Percentiles rank a stretch among this genome's conserved stretches.
phyloP scores from a whole-genome alignment of 345 rosid genomes.

The Clausena lansium region DNA sequence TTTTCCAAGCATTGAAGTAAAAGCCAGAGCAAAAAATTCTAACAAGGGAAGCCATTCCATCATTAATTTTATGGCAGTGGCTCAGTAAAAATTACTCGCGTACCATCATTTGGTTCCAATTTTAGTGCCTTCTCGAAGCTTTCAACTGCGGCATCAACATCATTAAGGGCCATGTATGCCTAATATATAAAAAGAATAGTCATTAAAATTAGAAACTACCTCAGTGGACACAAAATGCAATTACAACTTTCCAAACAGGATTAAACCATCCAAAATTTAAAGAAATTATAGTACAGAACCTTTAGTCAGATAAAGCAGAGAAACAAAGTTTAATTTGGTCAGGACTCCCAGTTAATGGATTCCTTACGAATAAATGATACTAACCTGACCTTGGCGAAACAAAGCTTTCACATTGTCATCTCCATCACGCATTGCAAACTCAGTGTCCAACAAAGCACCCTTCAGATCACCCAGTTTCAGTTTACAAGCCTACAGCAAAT shows the following conservation, averaged over 20 bases:
- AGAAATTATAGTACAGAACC: background rate
- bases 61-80: background rate
- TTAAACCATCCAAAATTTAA: background rate
- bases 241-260: background rate
- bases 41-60: background rate
- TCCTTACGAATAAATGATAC: slow-evolving; percentile 13
- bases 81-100: slow-evolving; percentile 17
- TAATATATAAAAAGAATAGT: slow-evolving; percentile 22
- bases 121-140: slow-evolving; percentile 84
- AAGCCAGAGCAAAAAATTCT: background rate
- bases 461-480: slow-evolving; percentile 77
- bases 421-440: slow-evolving; percentile 87
- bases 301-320: background rate
- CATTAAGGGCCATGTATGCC: slow-evolving; percentile 94
- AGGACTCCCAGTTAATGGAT: slow-evolving; percentile 4
- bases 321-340: background rate
- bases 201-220: background rate
- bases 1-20: background rate
- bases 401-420: slow-evolving; percentile 86
- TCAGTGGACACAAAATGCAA: background rate
- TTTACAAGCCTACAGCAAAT: slow-evolving; percentile 70
- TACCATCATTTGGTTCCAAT: slow-evolving; percentile 91
- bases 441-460: slow-evolving; percentile 86
- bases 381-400: slow-evolving; percentile 97
- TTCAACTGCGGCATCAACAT: slow-evolving; percentile 89